Conservation (phyloP, 2,329 filamentous ascomycete species). For the Fusarium musae region DNA sequence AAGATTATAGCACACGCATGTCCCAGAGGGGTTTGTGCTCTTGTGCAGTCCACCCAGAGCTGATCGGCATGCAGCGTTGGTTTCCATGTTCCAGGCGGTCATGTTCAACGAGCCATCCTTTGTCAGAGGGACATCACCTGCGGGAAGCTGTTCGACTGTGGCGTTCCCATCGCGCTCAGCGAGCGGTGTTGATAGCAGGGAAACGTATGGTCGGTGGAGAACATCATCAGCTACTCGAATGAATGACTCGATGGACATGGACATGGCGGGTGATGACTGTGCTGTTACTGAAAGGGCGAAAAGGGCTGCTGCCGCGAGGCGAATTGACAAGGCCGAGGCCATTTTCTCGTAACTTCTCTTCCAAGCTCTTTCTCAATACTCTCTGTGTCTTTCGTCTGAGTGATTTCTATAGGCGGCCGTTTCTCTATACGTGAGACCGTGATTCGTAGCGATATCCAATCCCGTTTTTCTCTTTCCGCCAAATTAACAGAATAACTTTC, state of each 20-base stretch:
- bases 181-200: slow-evolving; percentile 31
- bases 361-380: slow-evolving; percentile 2
- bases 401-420: background rate
- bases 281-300: slow-evolving; percentile 36
- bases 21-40: slow-evolving; percentile 78
- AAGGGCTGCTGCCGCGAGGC: slow-evolving; percentile 32
- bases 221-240: slow-evolving; percentile 47
- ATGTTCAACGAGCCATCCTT: slow-evolving; percentile 61
- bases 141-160: slow-evolving; percentile 29
- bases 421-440: slow-evolving; percentile 9
- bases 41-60: slow-evolving; percentile 65
- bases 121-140: slow-evolving; percentile 50
- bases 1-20: slow-evolving; percentile 86
- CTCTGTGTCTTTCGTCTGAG: slow-evolving; percentile 10
- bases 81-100: slow-evolving; percentile 66
- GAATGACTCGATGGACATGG: slow-evolving; percentile 18
- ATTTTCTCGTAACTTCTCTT: slow-evolving; percentile 19
- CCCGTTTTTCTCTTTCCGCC: background rate
- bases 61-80: slow-evolving; percentile 67
- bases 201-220: slow-evolving; percentile 45
- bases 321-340: slow-evolving; percentile 36
- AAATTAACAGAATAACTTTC: background rate
- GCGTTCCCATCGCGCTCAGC: slow-evolving; percentile 27
- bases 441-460: slow-evolving; percentile 3
- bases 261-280: slow-evolving; percentile 13